phyloP scores from a whole-genome alignment of 2,329 filamentous ascomycete genomes.

The Verticillium dahliae region DNA sequence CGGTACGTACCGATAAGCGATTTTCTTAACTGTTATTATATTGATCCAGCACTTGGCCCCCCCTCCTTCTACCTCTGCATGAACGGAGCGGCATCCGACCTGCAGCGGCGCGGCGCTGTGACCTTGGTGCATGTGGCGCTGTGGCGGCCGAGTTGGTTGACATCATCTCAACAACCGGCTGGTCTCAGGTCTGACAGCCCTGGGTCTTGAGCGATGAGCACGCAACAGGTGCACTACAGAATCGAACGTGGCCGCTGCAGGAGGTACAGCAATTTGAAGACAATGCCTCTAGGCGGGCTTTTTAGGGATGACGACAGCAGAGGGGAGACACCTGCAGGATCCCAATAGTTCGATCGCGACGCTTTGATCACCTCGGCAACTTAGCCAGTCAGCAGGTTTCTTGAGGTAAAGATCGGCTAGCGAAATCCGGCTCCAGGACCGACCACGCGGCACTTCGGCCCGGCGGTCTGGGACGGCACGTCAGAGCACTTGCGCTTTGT shows the following conservation, averaged over 20 bases:
- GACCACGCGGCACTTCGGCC: constrained; percentile 1
- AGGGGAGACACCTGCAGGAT: background rate
- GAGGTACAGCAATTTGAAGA: background rate
- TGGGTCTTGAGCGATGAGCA: background rate
- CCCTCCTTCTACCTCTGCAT: background rate
- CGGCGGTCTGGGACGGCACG: background rate
- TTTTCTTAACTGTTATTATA: constrained; percentile 1
- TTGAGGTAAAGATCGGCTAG: background rate
- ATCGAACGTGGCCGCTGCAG: background rate
- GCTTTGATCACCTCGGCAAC: background rate
- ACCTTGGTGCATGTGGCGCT: constrained; percentile 12
- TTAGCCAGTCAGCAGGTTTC: background rate
- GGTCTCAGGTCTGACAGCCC: constrained; percentile 9
- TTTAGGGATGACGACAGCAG: background rate
- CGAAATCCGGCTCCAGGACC: background rate
- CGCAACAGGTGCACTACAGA: background rate
- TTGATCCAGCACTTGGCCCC: background rate
- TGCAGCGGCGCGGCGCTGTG: constrained; percentile 12
- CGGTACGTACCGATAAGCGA: constrained; percentile 41
- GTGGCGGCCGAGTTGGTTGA: constrained; percentile 15
- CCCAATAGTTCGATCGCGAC: background rate
- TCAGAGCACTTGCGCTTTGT: background rate
- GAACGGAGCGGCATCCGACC: constrained; percentile 1
- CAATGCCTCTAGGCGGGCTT: background rate
- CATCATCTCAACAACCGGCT: constrained; percentile 16